phyloP scores from a whole-genome alignment of 345 rosid species.

The Arabidopsis arenosa region DNA sequence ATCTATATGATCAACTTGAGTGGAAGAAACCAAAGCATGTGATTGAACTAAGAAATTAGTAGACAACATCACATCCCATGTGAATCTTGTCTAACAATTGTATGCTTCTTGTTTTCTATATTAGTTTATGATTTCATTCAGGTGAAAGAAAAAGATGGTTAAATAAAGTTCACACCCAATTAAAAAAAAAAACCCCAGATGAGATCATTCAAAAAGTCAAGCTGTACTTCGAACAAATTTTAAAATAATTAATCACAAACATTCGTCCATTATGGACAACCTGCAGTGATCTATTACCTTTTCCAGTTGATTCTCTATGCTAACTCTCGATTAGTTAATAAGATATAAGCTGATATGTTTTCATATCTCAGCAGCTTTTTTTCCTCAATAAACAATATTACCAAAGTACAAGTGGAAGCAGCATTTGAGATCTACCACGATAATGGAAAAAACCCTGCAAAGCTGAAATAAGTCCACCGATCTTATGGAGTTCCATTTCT shows the following conservation, averaged over 20 bases:
- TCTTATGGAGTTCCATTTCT: conserved; percentile 35
- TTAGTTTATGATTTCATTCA: conserved; percentile 26
- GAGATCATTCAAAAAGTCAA: conserved; percentile 42
- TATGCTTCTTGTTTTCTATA: background rate
- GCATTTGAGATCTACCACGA: conserved; percentile 34
- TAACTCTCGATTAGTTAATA: conserved; percentile 33
- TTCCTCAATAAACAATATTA: conserved; percentile 37
- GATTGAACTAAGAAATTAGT: conserved; percentile 1
- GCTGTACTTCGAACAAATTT: conserved; percentile 42
- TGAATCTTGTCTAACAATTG: conserved; percentile 12
- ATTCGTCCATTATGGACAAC: conserved; percentile 41
- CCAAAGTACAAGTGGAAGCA: conserved; percentile 39
- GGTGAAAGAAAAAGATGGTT: conserved; percentile 35
- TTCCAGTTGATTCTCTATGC: conserved; percentile 42
- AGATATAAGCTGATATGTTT: conserved; percentile 25
- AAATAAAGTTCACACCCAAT: conserved; percentile 27
- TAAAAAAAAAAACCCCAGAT: background rate
- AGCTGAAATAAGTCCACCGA: conserved; percentile 31
- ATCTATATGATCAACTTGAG: background rate
- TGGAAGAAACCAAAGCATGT: conserved; percentile 27
- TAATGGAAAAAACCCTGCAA: conserved; percentile 36
- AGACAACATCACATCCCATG: conserved; percentile 14
- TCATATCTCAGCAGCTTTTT: conserved; percentile 30
- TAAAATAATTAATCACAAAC: conserved; percentile 26
- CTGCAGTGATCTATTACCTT: conserved; percentile 40